A percentile compares a stretch with the other conserved stretches of the same genome.
These are phyloP conservation scores for Teunomyces cretensis DNA, from an alignment of 805 yeast species.

Conservation along the genomic window DNA sequence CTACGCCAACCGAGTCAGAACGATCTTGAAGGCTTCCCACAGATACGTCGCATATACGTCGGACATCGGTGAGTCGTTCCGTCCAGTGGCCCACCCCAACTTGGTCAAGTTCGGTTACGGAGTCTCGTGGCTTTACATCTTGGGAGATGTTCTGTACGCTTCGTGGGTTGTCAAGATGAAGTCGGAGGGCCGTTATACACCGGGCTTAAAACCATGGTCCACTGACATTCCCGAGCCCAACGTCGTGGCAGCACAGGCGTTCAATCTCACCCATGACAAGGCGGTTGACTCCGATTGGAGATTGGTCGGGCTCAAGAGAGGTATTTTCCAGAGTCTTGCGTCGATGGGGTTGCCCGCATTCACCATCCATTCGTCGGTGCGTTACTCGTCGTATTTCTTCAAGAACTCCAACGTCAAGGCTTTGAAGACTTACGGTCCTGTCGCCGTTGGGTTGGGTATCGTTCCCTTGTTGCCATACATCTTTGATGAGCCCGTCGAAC, in stretches of 20 bases:
- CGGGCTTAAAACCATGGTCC: conserved; percentile 71
- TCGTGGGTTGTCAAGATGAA: conserved; percentile 70
- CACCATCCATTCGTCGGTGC: conserved; percentile 75
- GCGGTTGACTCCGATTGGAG: conserved; percentile 63
- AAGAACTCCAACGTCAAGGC: conserved; percentile 48
- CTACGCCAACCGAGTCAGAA: conserved; percentile 71
- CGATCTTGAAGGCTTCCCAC: conserved; percentile 70
- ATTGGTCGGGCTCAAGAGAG: conserved; percentile 63
- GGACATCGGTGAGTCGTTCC: conserved; percentile 82
- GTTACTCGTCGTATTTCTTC: conserved; percentile 63
- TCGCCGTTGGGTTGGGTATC: conserved; percentile 70
- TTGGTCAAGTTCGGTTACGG: conserved; percentile 69
- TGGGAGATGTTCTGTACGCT: conserved; percentile 73
- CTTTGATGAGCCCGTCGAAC: conserved; percentile 82
- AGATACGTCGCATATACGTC: conserved; percentile 85
- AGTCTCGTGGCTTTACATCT: conserved; percentile 70
- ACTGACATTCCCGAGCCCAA: conserved; percentile 42
- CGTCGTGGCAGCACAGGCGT: conserved; percentile 36
- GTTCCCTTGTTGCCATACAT: conserved; percentile 77
- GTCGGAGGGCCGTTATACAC: conserved; percentile 60
- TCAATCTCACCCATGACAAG: conserved; percentile 19
- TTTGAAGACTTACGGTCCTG: conserved; percentile 70
- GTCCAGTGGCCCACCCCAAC: conserved; percentile 74
- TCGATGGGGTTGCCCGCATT: conserved; percentile 87
- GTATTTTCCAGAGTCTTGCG: conserved; percentile 78